These are phyloP conservation scores for Mortierella sp. DNA, from an alignment of 371 early-diverging fungal genomes.

Conservation along the genomic window DNA sequence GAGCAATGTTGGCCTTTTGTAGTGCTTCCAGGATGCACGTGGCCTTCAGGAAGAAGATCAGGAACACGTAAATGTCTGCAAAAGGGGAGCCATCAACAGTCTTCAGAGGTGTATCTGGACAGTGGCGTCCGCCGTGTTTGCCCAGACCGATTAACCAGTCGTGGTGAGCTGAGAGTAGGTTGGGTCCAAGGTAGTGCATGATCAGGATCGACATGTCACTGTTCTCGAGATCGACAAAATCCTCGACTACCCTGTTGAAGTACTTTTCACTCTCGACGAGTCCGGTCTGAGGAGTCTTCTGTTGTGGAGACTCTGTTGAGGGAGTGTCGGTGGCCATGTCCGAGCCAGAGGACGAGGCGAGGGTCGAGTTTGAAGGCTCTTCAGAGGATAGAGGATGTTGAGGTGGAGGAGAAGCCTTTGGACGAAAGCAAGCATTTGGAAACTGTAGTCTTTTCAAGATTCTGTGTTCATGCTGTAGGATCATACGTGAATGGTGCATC, in stretches of 20 bases:
- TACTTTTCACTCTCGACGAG: conserved; percentile 34
- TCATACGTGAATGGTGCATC: conserved; percentile 28
- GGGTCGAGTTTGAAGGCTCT: no score
- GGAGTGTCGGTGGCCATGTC: no score
- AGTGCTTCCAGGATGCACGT: conserved; percentile 41
- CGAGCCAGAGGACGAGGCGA: no score
- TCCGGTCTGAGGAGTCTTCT: conserved; percentile 12
- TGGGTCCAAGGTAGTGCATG: conserved; percentile 36
- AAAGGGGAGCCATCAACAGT: conserved; percentile 33
- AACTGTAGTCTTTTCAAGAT: conserved; percentile 37
- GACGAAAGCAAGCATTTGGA: conserved; percentile 12
- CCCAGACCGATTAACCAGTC: conserved; percentile 35
- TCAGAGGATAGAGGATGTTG: neutral
- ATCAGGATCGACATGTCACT: conserved; percentile 47
- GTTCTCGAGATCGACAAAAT: conserved; percentile 37
- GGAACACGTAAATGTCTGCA: conserved; percentile 32
- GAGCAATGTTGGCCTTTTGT: conserved; percentile 24
- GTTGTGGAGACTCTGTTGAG: neutral
- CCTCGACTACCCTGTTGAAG: conserved; percentile 41
- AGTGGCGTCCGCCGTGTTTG: conserved; percentile 14
- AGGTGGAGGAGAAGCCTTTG: neutral
- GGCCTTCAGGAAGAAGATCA: conserved; percentile 46
- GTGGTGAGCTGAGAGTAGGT: conserved; percentile 33
- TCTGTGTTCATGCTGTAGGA: conserved; percentile 44
- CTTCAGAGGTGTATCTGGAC: conserved; percentile 17